Evolutionary conservation across 305 asterid species (phyloP).

Genomic region (Plantago coronopus): DNA sequence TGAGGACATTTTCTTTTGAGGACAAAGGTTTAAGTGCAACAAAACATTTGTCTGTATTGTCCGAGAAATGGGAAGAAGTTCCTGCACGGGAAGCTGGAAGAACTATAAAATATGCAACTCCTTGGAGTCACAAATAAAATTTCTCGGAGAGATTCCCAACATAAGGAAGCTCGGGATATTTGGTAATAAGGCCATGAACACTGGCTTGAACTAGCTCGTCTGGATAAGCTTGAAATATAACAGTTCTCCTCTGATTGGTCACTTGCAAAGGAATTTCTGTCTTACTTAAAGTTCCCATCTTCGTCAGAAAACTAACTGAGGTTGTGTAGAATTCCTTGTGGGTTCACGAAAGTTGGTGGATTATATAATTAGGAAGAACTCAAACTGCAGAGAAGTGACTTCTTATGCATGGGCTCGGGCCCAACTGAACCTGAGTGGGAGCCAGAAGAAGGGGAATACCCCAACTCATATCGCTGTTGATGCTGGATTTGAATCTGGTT

Average conservation of each 20-base stretch:
- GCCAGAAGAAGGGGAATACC: too few relatives aligned
- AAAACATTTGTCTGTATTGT: background rate
- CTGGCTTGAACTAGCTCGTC: background rate
- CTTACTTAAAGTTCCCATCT: background rate
- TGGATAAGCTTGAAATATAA: slow-evolving; percentile 16
- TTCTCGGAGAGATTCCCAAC: slow-evolving; percentile 10
- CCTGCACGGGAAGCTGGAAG: slow-evolving; percentile 11
- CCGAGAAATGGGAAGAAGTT: background rate
- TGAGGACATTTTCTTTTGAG: too few relatives aligned
- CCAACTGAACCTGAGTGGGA: too few relatives aligned
- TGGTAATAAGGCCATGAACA: background rate
- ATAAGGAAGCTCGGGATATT: slow-evolving; percentile 4
- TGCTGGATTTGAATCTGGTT: too few relatives aligned
- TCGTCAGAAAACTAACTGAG: slow-evolving; percentile 12
- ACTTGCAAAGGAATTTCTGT: background rate
- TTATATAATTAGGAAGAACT: slow-evolving; percentile 24
- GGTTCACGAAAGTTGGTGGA: slow-evolving; percentile 3
- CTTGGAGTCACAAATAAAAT: background rate
- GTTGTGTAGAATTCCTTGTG: slow-evolving; percentile 9
- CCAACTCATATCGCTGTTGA: too few relatives aligned
- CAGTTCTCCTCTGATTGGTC: background rate
- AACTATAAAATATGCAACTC: background rate
- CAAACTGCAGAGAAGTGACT: background rate
- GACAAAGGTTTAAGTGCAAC: background rate
- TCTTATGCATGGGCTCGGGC: background rate